Evolutionary conservation across 148 eudicot genomes (phyloP), one percentile per base, ranked within the genome.

Genomic region (Mesembryanthemum crystallinum): DNA sequence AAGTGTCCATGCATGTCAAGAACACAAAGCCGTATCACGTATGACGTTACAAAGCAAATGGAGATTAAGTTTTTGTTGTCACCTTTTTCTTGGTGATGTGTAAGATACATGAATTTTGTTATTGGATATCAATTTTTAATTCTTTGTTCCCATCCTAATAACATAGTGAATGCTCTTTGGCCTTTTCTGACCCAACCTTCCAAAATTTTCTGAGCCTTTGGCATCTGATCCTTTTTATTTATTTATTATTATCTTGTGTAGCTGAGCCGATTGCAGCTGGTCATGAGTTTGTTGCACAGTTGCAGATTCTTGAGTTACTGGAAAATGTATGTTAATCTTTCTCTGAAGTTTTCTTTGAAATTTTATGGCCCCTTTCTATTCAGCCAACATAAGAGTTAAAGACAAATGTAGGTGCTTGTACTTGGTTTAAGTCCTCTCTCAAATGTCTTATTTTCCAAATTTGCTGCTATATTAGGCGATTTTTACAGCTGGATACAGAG

Each of bases 401-500:
- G 6, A 35, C 39, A 35, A n/a, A 1, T 0, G 28, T n/a, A 29
- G 32, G 54, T 18, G 25, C 25, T 33, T 10, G 10, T 25, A 18
- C 23, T 51, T 67, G 23, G n/a, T 1, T 45, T 42, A 61, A 39
- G 37, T 62, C 51, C 20, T 67, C 35, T 33, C 33, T 27, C 67
- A 17, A 55, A 18, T 20, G 33, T 8, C 37, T 20, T 20, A 21
- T 39, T 2, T 30, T 23, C 20, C n/a, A 30, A 37, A 10, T 18
- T 52, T 73, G 15, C 11, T 37, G 30, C 18, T 71, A 17, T 66
- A 24, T 35, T 73, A 95, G 99, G 96, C 97, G 29, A 92, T 95
- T 71, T 92, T 92, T 77, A 90, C 92, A 55, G 96, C 97, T 83
- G 97, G 98, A 18, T 95, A 90, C 84, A 95, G 87, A 86, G 99